Evolutionary conservation across 129 eudicot species (phyloP).

Genomic region (Sambucus nigra): DNA sequence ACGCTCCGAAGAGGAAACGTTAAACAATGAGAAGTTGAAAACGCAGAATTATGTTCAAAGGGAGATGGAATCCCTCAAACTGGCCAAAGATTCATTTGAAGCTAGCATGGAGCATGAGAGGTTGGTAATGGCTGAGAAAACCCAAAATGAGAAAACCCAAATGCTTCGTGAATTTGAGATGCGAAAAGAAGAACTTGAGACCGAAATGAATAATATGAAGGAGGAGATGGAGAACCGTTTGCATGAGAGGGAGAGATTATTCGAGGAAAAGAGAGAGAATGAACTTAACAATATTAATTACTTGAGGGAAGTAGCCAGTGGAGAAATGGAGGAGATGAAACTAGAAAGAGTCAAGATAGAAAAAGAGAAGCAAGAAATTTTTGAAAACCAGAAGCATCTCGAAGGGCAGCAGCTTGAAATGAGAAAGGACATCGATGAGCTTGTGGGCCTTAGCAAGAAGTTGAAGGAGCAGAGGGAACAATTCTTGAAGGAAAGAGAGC

Average conservation of each 20-base stretch:
- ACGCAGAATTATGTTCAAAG: slow-evolving; percentile 50
- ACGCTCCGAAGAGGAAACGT: slow-evolving; percentile 60
- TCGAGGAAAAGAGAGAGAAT: slow-evolving; percentile 61
- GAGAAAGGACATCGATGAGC: slow-evolving; percentile 74
- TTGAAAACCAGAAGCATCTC: slow-evolving; percentile 52
- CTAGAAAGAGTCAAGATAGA: slow-evolving; percentile 45
- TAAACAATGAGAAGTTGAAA: slow-evolving; percentile 49
- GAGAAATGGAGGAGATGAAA: slow-evolving; percentile 88
- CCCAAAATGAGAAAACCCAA: slow-evolving; percentile 44
- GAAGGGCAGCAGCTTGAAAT: slow-evolving; percentile 67
- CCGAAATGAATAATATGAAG: slow-evolving; percentile 42
- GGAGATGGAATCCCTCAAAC: slow-evolving; percentile 61
- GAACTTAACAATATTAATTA: slow-evolving; percentile 46
- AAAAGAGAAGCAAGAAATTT: slow-evolving; percentile 56
- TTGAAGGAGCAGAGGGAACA: slow-evolving; percentile 85
- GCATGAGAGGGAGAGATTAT: slow-evolving; percentile 42
- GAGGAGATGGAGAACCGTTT: slow-evolving; percentile 50
- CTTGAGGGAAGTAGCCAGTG: slow-evolving; percentile 47
- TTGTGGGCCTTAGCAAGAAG: slow-evolving; percentile 65
- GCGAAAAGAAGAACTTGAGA: slow-evolving; percentile 63
- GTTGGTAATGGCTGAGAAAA: slow-evolving; percentile 40
- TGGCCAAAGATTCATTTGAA: slow-evolving; percentile 72
- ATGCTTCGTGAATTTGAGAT: slow-evolving; percentile 64
- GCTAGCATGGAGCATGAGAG: slow-evolving; percentile 75
- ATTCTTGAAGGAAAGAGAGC: slow-evolving; percentile 68